A percentile compares a stretch with the other conserved stretches of the same genome.
Conservation (phyloP, 768 basidiomycete species). For the Agrocybe praecox region DNA sequence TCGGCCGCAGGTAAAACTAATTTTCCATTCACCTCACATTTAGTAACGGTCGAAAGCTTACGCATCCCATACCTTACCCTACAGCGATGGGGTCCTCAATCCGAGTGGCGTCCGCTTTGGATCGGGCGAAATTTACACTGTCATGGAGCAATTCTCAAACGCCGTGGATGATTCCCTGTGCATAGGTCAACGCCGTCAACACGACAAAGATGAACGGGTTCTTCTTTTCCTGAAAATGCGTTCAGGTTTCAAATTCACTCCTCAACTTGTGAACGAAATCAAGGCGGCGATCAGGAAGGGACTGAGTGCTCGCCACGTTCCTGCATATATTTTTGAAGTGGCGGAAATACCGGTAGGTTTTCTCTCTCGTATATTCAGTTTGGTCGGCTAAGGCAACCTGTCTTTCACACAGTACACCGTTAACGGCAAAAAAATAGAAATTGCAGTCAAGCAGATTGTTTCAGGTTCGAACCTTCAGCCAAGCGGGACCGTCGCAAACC, state of each 20-base stretch:
- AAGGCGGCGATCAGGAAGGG: slow-evolving; percentile 56
- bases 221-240: slow-evolving; percentile 74
- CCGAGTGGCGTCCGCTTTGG: slow-evolving; percentile 85
- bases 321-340: slow-evolving; percentile 64
- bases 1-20: slow-evolving; percentile 57
- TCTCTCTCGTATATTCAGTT: background rate
- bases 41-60: background rate
- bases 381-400: background rate
- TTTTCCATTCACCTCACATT: background rate
- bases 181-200: slow-evolving; percentile 65
- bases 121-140: slow-evolving; percentile 79
- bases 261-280: slow-evolving; percentile 47
- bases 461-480: slow-evolving; percentile 67
- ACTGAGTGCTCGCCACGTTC: slow-evolving; percentile 77
- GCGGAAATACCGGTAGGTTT: slow-evolving; percentile 67
- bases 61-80: background rate
- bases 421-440: slow-evolving; percentile 80
- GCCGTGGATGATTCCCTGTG: slow-evolving; percentile 71
- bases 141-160: slow-evolving; percentile 58
- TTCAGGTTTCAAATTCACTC: slow-evolving; percentile 43
- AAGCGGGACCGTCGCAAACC: slow-evolving; percentile 77
- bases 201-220: slow-evolving; percentile 74
- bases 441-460: slow-evolving; percentile 77
- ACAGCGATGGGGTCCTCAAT: slow-evolving; percentile 72
- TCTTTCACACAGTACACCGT: slow-evolving; percentile 59